Base-by-base conservation (phyloP, 257 asterid genomes). In the Fraxinus cuspidata region DNA sequence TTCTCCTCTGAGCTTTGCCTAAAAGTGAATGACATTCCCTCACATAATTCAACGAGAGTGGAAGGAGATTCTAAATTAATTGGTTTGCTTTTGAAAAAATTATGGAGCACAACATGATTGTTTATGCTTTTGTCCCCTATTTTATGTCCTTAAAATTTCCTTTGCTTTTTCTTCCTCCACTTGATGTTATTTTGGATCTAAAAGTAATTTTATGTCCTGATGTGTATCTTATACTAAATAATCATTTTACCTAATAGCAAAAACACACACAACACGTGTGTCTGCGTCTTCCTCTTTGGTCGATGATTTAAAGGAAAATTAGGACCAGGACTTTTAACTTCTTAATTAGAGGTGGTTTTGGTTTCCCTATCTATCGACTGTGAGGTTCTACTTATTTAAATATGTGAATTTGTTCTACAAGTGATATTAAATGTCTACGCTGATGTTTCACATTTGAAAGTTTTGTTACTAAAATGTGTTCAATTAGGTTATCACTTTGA, bases 11-110 rank as follows among this genome's bases (percentile, higher is more conserved):
- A 77, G 89, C 89, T 83, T 87, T 85, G 70, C 74, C 77, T 73
- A 83, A 85, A 85, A 85, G 79, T 72, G 70, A 75, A 53, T 74
- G 82, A 87, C 85, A 85, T 87, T 87, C 87, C 86, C 84, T 81
- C 89, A 84, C 87, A 84, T 84, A 82, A 85, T 85, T 85, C 83
- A 42, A 78, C 76, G 77, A 82, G 75, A 37, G 83, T 51, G 65
- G 79, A 83, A 70, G 86, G 77, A 83, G 89, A 82, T 85, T 80
- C 75, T 82, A 84, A 44, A 19, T 38, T 44, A 73, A 83, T 74
- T 75, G 86, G 77, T 71, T 70, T 76, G 87, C 89, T 85, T 83
- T 86, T 77, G 80, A 27, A 25, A 63, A 16, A 80, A 82, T 81
- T 47, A 84, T 78, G 76, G 84, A 78, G 75, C 56, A 63, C 32